Evolutionary conservation across 768 basidiomycete species (phyloP), one percentile per base, ranked within the genome.

Genomic region (Cubamyces lactineus): DNA sequence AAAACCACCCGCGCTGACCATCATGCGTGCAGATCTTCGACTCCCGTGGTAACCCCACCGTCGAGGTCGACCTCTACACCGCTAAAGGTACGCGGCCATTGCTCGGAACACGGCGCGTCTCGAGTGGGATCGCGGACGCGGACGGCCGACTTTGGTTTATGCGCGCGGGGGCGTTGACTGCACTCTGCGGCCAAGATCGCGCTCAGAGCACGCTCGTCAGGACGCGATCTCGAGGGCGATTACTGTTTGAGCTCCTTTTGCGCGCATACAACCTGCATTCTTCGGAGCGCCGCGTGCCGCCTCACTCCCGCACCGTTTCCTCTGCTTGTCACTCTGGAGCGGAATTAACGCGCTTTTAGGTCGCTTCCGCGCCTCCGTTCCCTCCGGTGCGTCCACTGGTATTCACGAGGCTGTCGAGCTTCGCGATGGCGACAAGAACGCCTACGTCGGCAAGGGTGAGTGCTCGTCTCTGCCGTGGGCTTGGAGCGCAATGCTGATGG

Each of bases 341-440:
- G 59, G 63, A 63, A 57, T 50, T 59, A 61, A 68, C 59, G 53
- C 56, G 61, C 65, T 69, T 68, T 24, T 63, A 96, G 96, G 96
- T 62, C 89, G 86, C 66, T 98, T 87, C 89, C 89, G 94, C 63
- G 92, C 94, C 62, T 86, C 93, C 65, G 97, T 99, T 46, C 97
- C 97, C 46, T 98, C 96, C 62, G 97, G 97, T 75, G 97, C 97
- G 45, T 99, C 97, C 60, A 98, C 97, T 55, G 97, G 97, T 81
- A 81, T 92, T 67, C 94, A 99, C 76, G 97, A 99, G 78, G 97
- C 97, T 65, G 94, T 98, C 68, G 97, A 99, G 80, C 91, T 99
- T 77, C 94, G 97, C 69, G 97, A 99, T 77, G 90, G 89, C 66
- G 96, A 94, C 82, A 97, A 97, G 79, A 78, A 77, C 67, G 86